These are phyloP conservation scores for Ambrosiella xylebori DNA, from an alignment of 2,329 filamentous ascomycete genomes.

Conservation along the genomic window DNA sequence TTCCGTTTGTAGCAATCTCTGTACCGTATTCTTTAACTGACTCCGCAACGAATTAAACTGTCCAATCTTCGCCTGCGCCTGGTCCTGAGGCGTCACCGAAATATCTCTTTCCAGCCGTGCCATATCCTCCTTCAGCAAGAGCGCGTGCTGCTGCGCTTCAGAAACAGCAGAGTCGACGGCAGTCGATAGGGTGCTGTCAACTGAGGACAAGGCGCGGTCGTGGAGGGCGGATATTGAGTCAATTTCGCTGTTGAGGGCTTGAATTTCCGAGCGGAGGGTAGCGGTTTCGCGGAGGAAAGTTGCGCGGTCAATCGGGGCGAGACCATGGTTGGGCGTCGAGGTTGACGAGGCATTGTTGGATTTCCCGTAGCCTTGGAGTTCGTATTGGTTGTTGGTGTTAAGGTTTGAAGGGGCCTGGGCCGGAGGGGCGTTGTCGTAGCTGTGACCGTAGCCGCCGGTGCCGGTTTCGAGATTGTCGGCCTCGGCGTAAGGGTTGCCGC, in stretches of 20 bases:
- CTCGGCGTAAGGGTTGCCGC: slow-evolving; percentile 43
- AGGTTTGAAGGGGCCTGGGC: neutral
- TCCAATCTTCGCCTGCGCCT: slow-evolving; percentile 51
- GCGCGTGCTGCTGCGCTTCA: slow-evolving; percentile 55
- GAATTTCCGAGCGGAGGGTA: slow-evolving; percentile 50
- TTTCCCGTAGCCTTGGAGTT: slow-evolving; percentile 35
- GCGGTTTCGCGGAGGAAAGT: slow-evolving; percentile 54
- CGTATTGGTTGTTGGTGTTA: slow-evolving; percentile 23
- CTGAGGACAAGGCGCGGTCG: slow-evolving; percentile 51
- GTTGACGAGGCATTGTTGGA: slow-evolving; percentile 16
- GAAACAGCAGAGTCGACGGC: slow-evolving; percentile 51
- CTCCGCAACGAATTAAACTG: slow-evolving; percentile 54
- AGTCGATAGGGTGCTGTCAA: slow-evolving; percentile 33
- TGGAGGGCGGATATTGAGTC: slow-evolving; percentile 51
- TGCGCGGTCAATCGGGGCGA: slow-evolving; percentile 34
- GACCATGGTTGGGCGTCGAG: slow-evolving; percentile 13
- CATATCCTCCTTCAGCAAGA: slow-evolving; percentile 63
- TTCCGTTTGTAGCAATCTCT: slow-evolving; percentile 56
- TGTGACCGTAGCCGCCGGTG: neutral
- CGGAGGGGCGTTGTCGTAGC: slow-evolving; percentile 24
- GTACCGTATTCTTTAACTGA: slow-evolving; percentile 54
- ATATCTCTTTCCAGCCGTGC: slow-evolving; percentile 57
- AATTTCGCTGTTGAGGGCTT: slow-evolving; percentile 47
- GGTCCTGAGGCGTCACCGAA: slow-evolving; percentile 3
- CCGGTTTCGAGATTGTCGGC: slow-evolving; percentile 16